These are phyloP conservation scores for Neltuma alba DNA, from an alignment of 306 rosid genomes.

Conservation along the genomic window DNA sequence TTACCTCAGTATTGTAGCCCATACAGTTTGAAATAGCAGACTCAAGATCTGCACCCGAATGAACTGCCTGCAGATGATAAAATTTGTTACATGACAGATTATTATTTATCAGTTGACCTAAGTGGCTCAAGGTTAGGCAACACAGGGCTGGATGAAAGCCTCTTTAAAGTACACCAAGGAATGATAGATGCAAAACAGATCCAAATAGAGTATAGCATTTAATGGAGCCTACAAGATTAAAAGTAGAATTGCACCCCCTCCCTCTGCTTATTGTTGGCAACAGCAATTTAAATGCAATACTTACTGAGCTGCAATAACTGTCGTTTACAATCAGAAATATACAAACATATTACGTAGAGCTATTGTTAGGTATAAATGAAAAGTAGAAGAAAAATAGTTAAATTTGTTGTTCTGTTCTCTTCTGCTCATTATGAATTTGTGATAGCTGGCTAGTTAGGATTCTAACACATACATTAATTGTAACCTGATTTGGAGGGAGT, in stretches of 20 bases:
- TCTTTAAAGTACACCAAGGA: conserved; percentile 17
- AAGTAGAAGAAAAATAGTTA: too few relatives aligned
- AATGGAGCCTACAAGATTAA: conserved; percentile 12
- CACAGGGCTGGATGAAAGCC: conserved; percentile 29
- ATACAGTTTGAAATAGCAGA: conserved; percentile 83
- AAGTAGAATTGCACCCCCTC: conserved; percentile 19
- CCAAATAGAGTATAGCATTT: conserved; percentile 26
- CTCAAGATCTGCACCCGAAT: conserved; percentile 97
- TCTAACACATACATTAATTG: too few relatives aligned
- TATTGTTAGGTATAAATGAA: too few relatives aligned
- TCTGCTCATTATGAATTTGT: too few relatives aligned
- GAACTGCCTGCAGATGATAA: conserved; percentile 80
- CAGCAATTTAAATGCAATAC: conserved; percentile 1
- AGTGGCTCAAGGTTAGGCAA: conserved; percentile 9
- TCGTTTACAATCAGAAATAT: conserved; percentile 15
- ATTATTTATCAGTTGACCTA: conserved; percentile 30
- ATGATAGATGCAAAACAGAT: conserved; percentile 12
- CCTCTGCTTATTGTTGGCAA: conserved; percentile 19
- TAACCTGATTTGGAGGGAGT: too few relatives aligned
- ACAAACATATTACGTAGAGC: not conserved
- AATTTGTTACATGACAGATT: conserved; percentile 21
- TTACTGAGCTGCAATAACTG: conserved; percentile 23
- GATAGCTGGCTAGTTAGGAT: too few relatives aligned
- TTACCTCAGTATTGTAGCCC: conserved; percentile 93
- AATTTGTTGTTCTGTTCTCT: too few relatives aligned